These are phyloP conservation scores for Endocalyx cinctus DNA, from an alignment of 2,329 filamentous ascomycete genomes.

Conservation along the genomic window DNA sequence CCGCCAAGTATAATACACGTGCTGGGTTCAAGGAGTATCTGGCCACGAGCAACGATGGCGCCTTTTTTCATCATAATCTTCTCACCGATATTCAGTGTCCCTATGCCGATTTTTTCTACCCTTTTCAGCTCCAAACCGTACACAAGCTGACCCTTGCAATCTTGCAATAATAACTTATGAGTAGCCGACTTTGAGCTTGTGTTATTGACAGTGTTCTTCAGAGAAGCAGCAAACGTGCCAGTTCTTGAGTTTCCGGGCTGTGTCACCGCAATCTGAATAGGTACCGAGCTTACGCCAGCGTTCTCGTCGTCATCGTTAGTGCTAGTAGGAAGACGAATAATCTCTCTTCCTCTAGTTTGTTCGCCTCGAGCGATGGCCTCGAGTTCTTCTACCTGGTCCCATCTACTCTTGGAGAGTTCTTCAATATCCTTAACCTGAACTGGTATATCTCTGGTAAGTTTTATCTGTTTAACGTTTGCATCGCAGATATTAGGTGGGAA, in stretches of 20 bases:
- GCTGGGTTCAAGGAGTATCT: slow-evolving; percentile 69
- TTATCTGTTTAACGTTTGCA: slow-evolving; percentile 48
- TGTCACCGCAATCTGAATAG: too few species aligned
- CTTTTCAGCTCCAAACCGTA: slow-evolving; percentile 69
- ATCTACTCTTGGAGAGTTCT: slow-evolving; percentile 73
- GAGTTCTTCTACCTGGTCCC: slow-evolving; percentile 82
- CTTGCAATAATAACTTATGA: slow-evolving; percentile 79
- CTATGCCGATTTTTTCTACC: slow-evolving; percentile 61
- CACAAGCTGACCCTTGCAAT: slow-evolving; percentile 63
- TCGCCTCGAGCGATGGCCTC: slow-evolving; percentile 71
- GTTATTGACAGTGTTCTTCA: slow-evolving; percentile 13
- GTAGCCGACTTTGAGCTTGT: slow-evolving; percentile 50
- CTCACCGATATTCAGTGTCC: slow-evolving; percentile 66
- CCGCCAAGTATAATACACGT: slow-evolving; percentile 75
- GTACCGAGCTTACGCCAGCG: slow-evolving; percentile 35
- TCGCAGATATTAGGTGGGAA: slow-evolving; percentile 55
- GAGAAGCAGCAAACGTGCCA: slow-evolving; percentile 3
- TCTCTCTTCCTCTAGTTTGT: slow-evolving; percentile 69
- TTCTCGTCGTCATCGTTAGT: slow-evolving; percentile 46
- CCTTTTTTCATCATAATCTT: slow-evolving; percentile 71
- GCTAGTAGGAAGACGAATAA: slow-evolving; percentile 61
- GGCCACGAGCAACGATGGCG: slow-evolving; percentile 66
- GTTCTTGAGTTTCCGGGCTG: neutral
- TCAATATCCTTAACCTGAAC: slow-evolving; percentile 85
- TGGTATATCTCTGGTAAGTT: slow-evolving; percentile 57